These are phyloP conservation scores for Pugionium cornutum DNA, from an alignment of 345 rosid genomes.

Conservation along the genomic window DNA sequence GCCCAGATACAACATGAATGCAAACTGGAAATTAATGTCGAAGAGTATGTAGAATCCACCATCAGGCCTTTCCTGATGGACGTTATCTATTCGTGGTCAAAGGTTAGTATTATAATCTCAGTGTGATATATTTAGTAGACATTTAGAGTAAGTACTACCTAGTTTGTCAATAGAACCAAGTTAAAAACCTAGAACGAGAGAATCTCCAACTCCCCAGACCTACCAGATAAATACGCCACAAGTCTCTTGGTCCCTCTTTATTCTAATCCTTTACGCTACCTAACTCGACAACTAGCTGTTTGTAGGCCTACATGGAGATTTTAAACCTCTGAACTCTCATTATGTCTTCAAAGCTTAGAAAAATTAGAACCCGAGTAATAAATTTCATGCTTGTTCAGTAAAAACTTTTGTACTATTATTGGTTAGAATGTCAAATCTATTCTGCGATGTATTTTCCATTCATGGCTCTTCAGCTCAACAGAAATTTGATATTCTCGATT, in stretches of 20 bases:
- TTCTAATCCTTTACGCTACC: not conserved
- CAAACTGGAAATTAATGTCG: slow-evolving; percentile 84
- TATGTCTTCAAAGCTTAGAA: slow-evolving; percentile 6
- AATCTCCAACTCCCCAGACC: not conserved
- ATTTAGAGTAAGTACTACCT: too few species aligned
- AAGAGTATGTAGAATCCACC: slow-evolving; percentile 94
- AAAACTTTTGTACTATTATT: slow-evolving; percentile 2
- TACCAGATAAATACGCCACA: too few species aligned
- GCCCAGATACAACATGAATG: slow-evolving; percentile 93
- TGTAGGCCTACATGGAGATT: slow-evolving; percentile 12
- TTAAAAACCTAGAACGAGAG: not conserved
- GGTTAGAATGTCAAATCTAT: not conserved
- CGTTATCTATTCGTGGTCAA: slow-evolving; percentile 96
- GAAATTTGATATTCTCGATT: slow-evolving; percentile 20
- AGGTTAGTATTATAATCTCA: slow-evolving; percentile 52
- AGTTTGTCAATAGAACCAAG: too few species aligned
- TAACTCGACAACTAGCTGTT: not conserved
- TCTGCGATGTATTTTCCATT: not conserved
- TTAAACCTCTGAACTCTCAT: slow-evolving; percentile 1
- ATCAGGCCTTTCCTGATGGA: slow-evolving; percentile 94
- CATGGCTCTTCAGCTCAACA: slow-evolving; percentile 16
- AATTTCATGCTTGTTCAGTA: not conserved
- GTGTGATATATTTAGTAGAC: too few species aligned
- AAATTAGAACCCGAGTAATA: slow-evolving; percentile 1
- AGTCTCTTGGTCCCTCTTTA: too few species aligned